Base-by-base conservation (phyloP, 192 early-diverging fungal genomes). In the Glomus cerebriforme region DNA sequence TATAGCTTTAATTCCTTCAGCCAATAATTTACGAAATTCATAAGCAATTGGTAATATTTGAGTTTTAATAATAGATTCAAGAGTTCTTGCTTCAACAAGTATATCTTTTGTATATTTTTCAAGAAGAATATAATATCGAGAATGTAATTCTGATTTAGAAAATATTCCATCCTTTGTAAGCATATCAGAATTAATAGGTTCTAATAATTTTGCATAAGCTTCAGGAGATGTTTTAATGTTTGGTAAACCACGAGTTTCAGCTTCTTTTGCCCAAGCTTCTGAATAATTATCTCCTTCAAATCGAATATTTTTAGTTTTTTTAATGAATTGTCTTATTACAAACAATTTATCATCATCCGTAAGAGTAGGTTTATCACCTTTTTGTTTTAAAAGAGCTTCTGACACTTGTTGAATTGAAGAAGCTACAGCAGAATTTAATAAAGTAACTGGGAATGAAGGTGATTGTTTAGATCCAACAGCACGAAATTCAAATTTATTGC, bases 401-500 rank as follows among this genome's bases (percentile, higher is more conserved):
- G 88, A 86, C 77, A 98, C 90, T 67, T 91, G 90, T 79, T 79
- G 84, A 60, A 99, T 77, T 19, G 96, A 93, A 12, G 92, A 90
- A 17, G 96, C 92, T 31, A 98, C 96, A 59, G 95, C 94, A 78
- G 95, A 88, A 90, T 98, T 99, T 64, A 98, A 86, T 77, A 99
- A 84, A 0, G 96, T 94, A 64, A 96, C 92, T 19, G 98, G 96
- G 93, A 98, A 98, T 47, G 98, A 95, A 34, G 96, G 94, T 26
- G 96, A 97, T 87, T 97, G 96, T 89, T 97, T 97, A 79, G 98
- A 97, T 59, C 98, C 98, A 34, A 98, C 96, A 59, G 98, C 96
- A 86, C 96, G 95, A 96, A 98, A 99, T 90, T 99, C 98, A 80
- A 99, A 99, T 91, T 99, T 99, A 93, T 99, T 99, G 58, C 98